Evolutionary conservation across 495 filamentous ascomycete species (phyloP), one percentile per base, ranked within the genome.

Genomic region (Hypoxylon crocopeplum): DNA sequence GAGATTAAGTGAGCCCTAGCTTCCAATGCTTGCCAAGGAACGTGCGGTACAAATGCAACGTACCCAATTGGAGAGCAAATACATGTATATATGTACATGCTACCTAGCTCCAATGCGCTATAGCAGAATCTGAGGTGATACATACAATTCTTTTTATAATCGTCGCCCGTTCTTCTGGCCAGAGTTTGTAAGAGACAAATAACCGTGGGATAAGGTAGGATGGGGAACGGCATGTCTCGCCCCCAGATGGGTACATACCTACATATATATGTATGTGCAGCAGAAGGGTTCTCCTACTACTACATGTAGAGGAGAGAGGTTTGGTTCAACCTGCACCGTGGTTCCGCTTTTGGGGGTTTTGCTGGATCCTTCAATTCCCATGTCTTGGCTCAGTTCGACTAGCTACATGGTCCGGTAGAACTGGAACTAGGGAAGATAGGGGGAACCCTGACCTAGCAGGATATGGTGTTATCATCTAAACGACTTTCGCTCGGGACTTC

Each of bases 341-440:
- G 60, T 60, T 64, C 49, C 55, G 55, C 56, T 41, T 50, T 59
- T 40, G 59, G 45, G 64, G 51, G 40, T 49, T 49, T 46, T 59
- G 41, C 52, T 64, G 45, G 49, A 59, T 59, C 60, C 60, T 59
- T 59, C 60, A 48, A 55, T 54, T 57, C 53, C 41, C 52, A 64
- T 59, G 54, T 59, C 60, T 64, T 64, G 38, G 49, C 49, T 49
- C 25, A 63, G 47, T 56, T 57, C 39, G 39, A 55, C 33, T 46
- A 46, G 12, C 38, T 38, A 38, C 3, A 34, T n/a, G 12, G 32
- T 34, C 32, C 13, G 22, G 34, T 29, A 60, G 22, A 46, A 39
- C 39, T 54, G 33, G 36, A 64, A 44, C 15, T n/a, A n/a, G n/a
- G n/a, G n/a, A 27, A 64, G 49, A 56, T 50, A 64, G 48, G 60